Conservation (phyloP, 306 rosid genomes). For the Sesbania bispinosa region DNA sequence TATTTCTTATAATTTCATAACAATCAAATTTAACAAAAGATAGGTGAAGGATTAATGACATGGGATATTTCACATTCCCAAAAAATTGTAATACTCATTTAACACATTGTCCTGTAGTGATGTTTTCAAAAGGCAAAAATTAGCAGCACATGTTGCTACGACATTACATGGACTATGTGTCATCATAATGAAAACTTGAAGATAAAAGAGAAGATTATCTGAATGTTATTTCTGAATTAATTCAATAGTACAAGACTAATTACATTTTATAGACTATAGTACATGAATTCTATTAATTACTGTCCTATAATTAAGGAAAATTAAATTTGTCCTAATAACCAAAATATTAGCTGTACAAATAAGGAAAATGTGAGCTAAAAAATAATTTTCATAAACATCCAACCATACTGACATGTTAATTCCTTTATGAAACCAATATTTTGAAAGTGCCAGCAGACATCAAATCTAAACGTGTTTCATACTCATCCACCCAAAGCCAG, state of each 20-base stretch:
- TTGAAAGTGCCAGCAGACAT: constrained; percentile 4
- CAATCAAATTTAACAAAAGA: not conserved
- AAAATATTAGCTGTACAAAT: too few species aligned
- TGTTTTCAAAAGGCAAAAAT: constrained; percentile 15
- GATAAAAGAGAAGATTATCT: too few species aligned
- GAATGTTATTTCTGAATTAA: too few species aligned
- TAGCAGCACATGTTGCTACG: not conserved
- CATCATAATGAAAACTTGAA: constrained; percentile 1
- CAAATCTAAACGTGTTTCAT: constrained; percentile 17
- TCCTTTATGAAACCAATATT: constrained; percentile 21
- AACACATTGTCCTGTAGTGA: not conserved
- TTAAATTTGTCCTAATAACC: too few species aligned
- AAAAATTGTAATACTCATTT: not conserved
- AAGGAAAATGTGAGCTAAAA: constrained; percentile 3
- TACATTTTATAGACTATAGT: too few species aligned
- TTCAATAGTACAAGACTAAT: too few species aligned
- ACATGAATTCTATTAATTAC: too few species aligned
- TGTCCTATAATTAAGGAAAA: too few species aligned
- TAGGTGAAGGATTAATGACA: not conserved
- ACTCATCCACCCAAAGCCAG: not conserved
- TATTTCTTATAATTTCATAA: constrained; percentile 1
- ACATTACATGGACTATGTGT: not conserved
- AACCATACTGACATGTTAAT: constrained; percentile 6
- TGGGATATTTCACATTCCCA: not conserved
- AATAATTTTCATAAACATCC: constrained; percentile 2